Evolutionary conservation across 169 alveolate genomes (phyloP).

Genomic region (Cryptosporidium sp.): DNA sequence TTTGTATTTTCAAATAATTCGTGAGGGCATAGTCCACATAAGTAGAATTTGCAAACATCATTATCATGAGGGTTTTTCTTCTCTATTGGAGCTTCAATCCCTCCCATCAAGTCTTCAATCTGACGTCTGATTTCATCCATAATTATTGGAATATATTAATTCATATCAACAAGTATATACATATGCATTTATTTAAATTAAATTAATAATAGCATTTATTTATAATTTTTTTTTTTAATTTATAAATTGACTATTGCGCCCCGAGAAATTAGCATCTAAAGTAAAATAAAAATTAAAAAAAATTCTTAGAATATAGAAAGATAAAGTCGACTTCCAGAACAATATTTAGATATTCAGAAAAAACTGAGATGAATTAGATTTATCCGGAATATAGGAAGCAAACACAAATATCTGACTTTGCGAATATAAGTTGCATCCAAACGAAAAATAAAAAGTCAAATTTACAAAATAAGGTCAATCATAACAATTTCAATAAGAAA

Average conservation of each 20-base stretch:
- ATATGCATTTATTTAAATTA: neutral
- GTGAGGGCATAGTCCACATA: slow-evolving; percentile 87
- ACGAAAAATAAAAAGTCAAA: neutral
- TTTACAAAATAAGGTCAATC: neutral
- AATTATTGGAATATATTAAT: neutral
- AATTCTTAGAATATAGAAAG: neutral
- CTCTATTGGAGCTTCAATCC: slow-evolving; percentile 83
- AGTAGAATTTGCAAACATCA: slow-evolving; percentile 84
- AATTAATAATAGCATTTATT: neutral
- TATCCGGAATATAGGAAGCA: neutral
- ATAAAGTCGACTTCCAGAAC: neutral
- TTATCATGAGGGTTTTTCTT: slow-evolving; percentile 81
- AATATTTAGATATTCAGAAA: neutral
- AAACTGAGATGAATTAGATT: neutral
- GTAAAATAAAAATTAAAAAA: neutral
- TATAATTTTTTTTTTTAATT: neutral
- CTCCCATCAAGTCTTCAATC: slow-evolving; percentile 85
- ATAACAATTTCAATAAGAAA: neutral
- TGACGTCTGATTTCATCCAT: slow-evolving; percentile 87
- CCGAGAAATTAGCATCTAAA: neutral
- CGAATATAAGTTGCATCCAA: neutral
- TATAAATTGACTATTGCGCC: neutral
- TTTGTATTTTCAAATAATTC: slow-evolving; percentile 88
- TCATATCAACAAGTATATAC: neutral
- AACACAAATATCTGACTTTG: neutral